phyloP scores from a whole-genome alignment of 2,329 filamentous ascomycete species.

The Alternaria gaisen region DNA sequence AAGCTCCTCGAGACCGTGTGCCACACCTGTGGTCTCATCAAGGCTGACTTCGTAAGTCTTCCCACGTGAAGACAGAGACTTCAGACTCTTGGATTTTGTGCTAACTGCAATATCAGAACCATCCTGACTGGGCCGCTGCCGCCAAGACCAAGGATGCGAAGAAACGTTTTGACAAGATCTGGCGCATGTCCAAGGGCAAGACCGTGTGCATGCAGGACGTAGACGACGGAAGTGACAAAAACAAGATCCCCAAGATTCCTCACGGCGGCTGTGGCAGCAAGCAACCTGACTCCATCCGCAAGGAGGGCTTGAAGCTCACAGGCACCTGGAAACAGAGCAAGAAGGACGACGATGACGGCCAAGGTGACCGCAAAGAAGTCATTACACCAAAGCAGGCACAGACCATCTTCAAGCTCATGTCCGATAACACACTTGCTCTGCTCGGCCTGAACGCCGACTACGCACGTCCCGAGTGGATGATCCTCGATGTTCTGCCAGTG shows the following conservation, averaged over 20 bases:
- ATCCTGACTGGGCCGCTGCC: slow-evolving; percentile 83
- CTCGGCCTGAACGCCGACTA: slow-evolving; percentile 96
- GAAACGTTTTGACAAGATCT: slow-evolving; percentile 90
- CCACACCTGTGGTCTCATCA: slow-evolving; percentile 97
- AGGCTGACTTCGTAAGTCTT: slow-evolving; percentile 96
- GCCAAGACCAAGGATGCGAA: slow-evolving; percentile 90
- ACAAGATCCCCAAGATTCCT: slow-evolving; percentile 56
- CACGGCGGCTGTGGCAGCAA: slow-evolving; percentile 95
- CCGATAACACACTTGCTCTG: slow-evolving; percentile 79
- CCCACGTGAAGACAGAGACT: slow-evolving; percentile 63
- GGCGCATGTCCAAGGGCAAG: slow-evolving; percentile 91
- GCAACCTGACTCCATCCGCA: slow-evolving; percentile 82
- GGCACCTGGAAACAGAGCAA: slow-evolving; percentile 76
- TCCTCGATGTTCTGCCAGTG: slow-evolving; percentile 92
- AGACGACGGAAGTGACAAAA: slow-evolving; percentile 64
- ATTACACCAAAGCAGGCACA: slow-evolving; percentile 87
- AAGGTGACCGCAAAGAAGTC: slow-evolving; percentile 73
- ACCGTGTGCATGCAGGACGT: slow-evolving; percentile 80
- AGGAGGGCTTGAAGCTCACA: slow-evolving; percentile 83
- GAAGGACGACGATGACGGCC: slow-evolving; percentile 76
- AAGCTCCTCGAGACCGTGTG: slow-evolving; percentile 99
- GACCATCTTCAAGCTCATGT: slow-evolving; percentile 85
- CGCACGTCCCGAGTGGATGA: slow-evolving; percentile 97
- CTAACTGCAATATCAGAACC: slow-evolving; percentile 69
- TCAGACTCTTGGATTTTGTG: slow-evolving; percentile 58